These are phyloP conservation scores for Diplodia scrobiculata DNA, from an alignment of 2,329 filamentous ascomycete species.

Conservation along the genomic window DNA sequence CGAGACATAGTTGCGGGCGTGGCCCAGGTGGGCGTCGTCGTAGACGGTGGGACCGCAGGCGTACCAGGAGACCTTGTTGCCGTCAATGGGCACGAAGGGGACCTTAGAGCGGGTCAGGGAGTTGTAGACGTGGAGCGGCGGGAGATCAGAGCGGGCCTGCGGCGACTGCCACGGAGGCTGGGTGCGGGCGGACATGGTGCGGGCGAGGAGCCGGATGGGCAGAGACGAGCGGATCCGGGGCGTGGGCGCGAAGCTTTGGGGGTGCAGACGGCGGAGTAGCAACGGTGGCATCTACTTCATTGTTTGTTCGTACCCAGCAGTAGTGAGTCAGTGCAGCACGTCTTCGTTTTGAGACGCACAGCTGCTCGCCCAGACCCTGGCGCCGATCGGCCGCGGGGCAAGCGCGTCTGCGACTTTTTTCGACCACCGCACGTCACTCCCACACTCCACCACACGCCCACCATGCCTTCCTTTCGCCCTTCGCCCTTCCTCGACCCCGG, in stretches of 20 bases:
- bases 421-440: slow-evolving; percentile 7
- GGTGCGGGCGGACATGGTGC: slow-evolving; percentile 39
- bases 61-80: slow-evolving; percentile 77
- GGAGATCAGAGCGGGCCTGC: slow-evolving; percentile 41
- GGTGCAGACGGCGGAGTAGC: slow-evolving; percentile 26
- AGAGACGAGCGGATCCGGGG: slow-evolving; percentile 27
- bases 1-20: slow-evolving; percentile 87
- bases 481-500: slow-evolving; percentile 82
- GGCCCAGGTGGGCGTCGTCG: slow-evolving; percentile 78
- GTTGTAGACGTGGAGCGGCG: slow-evolving; percentile 75
- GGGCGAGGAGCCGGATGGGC: slow-evolving; percentile 36
- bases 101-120: slow-evolving; percentile 74
- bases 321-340: slow-evolving; percentile 24
- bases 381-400: slow-evolving; percentile 27
- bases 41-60: slow-evolving; percentile 83
- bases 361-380: slow-evolving; percentile 14
- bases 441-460: not conserved
- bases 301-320: slow-evolving; percentile 7
- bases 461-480: slow-evolving; percentile 32
- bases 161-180: slow-evolving; percentile 47
- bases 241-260: slow-evolving; percentile 33
- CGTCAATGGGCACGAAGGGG: slow-evolving; percentile 72
- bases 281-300: slow-evolving; percentile 30
- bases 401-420: slow-evolving; percentile 25
- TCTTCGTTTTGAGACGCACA: slow-evolving; percentile 9